Percentiles rank a stretch among this genome's conserved stretches.
These are phyloP conservation scores for Yarrowia alimentaria DNA, from an alignment of 805 yeast genomes.

Conservation along the genomic window DNA sequence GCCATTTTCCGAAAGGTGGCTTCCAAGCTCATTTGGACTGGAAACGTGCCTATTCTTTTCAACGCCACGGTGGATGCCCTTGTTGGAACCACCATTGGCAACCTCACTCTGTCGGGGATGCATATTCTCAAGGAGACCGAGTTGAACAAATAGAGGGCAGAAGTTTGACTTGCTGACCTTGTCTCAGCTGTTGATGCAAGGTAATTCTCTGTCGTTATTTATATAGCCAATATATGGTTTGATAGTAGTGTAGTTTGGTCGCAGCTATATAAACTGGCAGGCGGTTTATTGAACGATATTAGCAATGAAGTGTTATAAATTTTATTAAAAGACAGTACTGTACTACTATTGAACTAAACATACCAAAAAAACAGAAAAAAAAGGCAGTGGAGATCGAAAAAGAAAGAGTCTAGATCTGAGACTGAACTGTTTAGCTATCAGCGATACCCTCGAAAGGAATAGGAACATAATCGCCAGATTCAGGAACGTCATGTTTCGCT, in stretches of 20 bases:
- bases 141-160: constrained; percentile 1
- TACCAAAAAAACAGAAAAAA: too few species aligned
- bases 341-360: background rate
- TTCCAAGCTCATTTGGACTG: constrained; percentile 10
- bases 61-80: constrained; percentile 12
- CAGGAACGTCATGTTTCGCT: too few species aligned
- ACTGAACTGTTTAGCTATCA: too few species aligned
- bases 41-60: constrained; percentile 17
- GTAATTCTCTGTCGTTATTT: too few species aligned
- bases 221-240: too few species aligned
- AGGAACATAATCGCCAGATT: too few species aligned
- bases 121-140: constrained; percentile 22
- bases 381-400: too few species aligned
- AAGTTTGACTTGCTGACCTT: background rate
- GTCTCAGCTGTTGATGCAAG: too few species aligned
- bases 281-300: background rate
- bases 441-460: too few species aligned
- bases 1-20: constrained; percentile 14
- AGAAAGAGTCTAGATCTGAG: too few species aligned
- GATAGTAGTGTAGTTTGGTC: too few species aligned
- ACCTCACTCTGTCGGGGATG: constrained; percentile 11
- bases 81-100: constrained; percentile 7
- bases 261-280: too few species aligned
- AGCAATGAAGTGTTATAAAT: background rate
- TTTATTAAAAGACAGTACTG: background rate